Base-by-base conservation (phyloP, 208 protist species). In the Leishmania mexicana region DNA sequence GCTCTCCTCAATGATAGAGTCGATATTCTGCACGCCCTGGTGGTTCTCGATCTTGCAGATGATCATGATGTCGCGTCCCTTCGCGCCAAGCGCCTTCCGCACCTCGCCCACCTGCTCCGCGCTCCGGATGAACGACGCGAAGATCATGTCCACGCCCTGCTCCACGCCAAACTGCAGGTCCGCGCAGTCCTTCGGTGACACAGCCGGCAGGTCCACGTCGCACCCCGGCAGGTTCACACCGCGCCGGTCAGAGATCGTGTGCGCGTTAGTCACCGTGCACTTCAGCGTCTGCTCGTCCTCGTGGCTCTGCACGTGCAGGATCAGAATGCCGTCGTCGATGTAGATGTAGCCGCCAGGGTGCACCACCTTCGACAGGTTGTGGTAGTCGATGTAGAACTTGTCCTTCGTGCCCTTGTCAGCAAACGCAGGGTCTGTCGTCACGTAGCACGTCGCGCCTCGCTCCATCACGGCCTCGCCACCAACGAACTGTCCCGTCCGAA, bases 11-110 rank as follows among this genome's bases (percentile, higher is more conserved):
- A 99, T 93, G 92, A 99, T 99, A 28, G 98, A 90, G 85, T 99
- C 97, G 88, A 99, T 99, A 86, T 99, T 99, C 79, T 99, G 93
- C 40, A 99, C 89, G 64, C 92, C 99, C 89, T 99, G 97, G 85
- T 99, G 96, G 85, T 99, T 99, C 93, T 99, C 99, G 84, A 99
- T 99, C 94, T 99, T 99, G 81, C 94, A 92, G 84, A 99, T 99
- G 88, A 99, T 99, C 81, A 96, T 92, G 67, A 96, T 96, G 71
- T 98, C 89, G 75, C 93, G 91, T n/a, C 96, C 97, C 58, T 93
- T 91, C 47, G 92, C 89, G 47, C 98, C 97, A 57, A 99, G 96
- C 31, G 95, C 86, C 31, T 88, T 83, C 74, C 98, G 93, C 75
- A 99, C 98, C 58, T 98, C 94, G 11, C 87, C 67, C 21, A 99